Evolutionary conservation across 176 grass and related monocot genomes (phyloP), one percentile per base, ranked within the genome.

Genomic region (Triticum monococcum): DNA sequence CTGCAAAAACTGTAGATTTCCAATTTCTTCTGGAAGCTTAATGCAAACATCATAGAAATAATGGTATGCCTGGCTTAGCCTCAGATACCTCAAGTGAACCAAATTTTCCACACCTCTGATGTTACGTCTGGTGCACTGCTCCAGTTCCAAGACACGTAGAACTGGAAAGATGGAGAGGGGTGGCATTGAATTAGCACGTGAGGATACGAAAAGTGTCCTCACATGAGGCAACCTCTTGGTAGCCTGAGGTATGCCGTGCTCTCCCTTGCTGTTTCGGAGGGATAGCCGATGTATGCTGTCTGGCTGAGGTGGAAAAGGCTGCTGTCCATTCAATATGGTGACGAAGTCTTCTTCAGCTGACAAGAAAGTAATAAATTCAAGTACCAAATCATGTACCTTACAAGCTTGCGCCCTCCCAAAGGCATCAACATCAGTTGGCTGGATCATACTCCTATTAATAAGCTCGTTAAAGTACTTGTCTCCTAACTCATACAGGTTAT

Each of bases 81-180:
- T 77, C 9, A 86, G 14, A 57, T 79, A 86, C 18, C 64, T 86
- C 78, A 86, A 68, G 48, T 72, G 76, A 80, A 52, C 22, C 67
- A 86, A 26, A 23, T 13, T 80, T 1, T 14, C 31, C 12, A 68
- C 8, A 56, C 24, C 9, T 16, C 41, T 1, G 12, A 81, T 60
- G 45, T 18, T 5, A 28, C 3, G 3, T 3, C 23, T 46, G 0
- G 24, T 46, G 62, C 62, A 54, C 0, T 17, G 9, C 60, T 67
- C 30, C 17, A 68, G 43, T 3, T 65, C 78, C 22, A 60, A 26
- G 18, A 68, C 63, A 12, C 41, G 79, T 2, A 81, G 46, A 7
- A 81, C 40, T 14, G 11, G 24, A n/a, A 67, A 50, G 9, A 18
- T 31, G 0, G 40, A 67, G 45, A 81, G 79, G 38, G 63, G 9